These are phyloP conservation scores for Pugionium dolabratum DNA, from an alignment of 345 rosid genomes.

Conservation along the genomic window DNA sequence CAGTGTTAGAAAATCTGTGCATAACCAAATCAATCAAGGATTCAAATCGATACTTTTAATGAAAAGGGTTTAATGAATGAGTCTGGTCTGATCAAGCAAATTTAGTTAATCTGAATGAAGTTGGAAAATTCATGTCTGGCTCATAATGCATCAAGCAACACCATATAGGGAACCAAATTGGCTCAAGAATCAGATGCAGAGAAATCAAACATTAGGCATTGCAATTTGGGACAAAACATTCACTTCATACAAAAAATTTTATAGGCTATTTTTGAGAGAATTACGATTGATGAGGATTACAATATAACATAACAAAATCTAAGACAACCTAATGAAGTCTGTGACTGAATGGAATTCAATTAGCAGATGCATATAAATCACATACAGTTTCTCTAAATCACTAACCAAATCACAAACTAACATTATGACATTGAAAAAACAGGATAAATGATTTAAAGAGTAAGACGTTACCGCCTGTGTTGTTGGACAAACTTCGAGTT, in stretches of 20 bases:
- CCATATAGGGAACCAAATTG: not conserved
- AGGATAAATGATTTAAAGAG: not conserved
- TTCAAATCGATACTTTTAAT: not conserved
- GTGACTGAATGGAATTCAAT: not conserved
- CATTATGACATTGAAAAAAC: not conserved
- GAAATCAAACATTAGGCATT: slow-evolving; percentile 1
- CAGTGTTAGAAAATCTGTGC: not conserved
- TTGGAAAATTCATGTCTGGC: not conserved
- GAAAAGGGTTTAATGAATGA: not conserved
- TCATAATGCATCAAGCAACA: slow-evolving; percentile 12
- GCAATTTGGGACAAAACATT: not conserved
- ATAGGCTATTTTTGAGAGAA: no score
- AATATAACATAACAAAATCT: not conserved
- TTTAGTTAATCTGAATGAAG: not conserved
- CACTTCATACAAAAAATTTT: no score
- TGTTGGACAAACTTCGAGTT: slow-evolving; percentile 77
- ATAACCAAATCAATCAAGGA: not conserved
- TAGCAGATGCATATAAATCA: slow-evolving; percentile 2
- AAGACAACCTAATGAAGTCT: no score
- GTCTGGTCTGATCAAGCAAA: not conserved
- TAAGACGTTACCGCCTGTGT: slow-evolving; percentile 63
- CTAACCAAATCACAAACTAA: not conserved
- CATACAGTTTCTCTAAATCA: no score
- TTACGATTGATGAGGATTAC: slow-evolving; percentile 4
- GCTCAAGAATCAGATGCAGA: slow-evolving; percentile 15